phyloP scores from a whole-genome alignment of 1,284 basidiomycete species.

The Apiotrichum mycotoxinovorans region DNA sequence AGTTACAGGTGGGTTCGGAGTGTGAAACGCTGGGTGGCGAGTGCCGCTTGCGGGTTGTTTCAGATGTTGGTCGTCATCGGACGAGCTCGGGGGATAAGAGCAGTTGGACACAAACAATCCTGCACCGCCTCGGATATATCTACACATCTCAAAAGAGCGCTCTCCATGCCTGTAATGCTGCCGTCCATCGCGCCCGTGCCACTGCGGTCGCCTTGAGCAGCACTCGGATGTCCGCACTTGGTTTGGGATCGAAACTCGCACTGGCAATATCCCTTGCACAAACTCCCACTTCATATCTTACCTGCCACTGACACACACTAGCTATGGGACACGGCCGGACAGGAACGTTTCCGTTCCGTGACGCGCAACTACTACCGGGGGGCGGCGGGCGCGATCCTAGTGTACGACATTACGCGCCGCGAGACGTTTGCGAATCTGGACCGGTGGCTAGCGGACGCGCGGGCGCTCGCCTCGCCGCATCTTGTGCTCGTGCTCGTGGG shows the following conservation, averaged over 20 bases:
- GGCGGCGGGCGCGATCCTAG: slow-evolving; percentile 87
- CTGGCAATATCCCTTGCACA: background rate
- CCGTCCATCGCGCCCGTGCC: too few species aligned
- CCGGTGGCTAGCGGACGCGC: slow-evolving; percentile 86
- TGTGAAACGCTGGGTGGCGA: background rate
- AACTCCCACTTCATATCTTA: too few species aligned
- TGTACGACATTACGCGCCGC: slow-evolving; percentile 86
- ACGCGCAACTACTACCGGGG: slow-evolving; percentile 95
- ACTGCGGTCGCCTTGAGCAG: too few species aligned
- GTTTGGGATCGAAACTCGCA: too few species aligned
- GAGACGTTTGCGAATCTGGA: slow-evolving; percentile 70
- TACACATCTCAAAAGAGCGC: too few species aligned
- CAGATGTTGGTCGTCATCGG: slow-evolving; percentile 10
- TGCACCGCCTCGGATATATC: too few species aligned
- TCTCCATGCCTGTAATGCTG: too few species aligned
- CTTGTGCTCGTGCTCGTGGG: slow-evolving; percentile 88
- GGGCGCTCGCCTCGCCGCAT: slow-evolving; percentile 78
- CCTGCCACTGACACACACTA: slow-evolving; percentile 44
- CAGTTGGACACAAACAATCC: too few species aligned
- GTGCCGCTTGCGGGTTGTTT: background rate
- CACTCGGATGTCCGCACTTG: too few species aligned
- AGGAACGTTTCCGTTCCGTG: slow-evolving; percentile 93
- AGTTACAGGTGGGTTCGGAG: slow-evolving; percentile 74
- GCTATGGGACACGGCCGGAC: slow-evolving; percentile 97
- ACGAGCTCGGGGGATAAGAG: too few species aligned